Evolutionary conservation across 1,284 basidiomycete species (phyloP), one percentile per base, ranked within the genome.

Genomic region (Ceratobasidium sp.): DNA sequence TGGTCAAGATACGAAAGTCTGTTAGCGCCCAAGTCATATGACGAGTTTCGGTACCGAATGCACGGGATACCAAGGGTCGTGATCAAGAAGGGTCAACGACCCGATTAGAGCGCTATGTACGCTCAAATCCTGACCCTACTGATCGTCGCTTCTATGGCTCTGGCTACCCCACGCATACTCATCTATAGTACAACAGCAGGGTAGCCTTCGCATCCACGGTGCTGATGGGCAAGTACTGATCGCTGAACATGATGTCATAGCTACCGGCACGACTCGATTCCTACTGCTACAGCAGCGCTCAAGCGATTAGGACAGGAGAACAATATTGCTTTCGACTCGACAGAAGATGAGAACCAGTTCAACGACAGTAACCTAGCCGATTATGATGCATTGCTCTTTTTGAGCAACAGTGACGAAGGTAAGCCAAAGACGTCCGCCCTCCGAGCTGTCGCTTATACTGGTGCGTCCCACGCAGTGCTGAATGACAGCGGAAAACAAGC

Each of bases 211-310:
- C 15, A 20, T 33, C 44, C 20, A 9, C 10, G 28, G 26, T 23
- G 18, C 64, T 60, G 68, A 56, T 23, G 28, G 13, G 10, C n/a
- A 10, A n/a, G 13, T 15, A 33, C 46, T 69, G 28, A 64, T 42
- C 33, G 4, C 42, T 69, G 15, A 20, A 15, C 7, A 40, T 69
- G 49, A 69, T 55, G 67, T 68, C 83, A 53, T 60, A 77, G 86
- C 20, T 92, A 88, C 82, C 86, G 92, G 70, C 94, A 95, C 84
- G 93, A 94, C 82, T 93, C 92, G 2, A 95, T 95, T 78, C 93
- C 93, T 0, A 91, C 90, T 1, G 91, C 91, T 28, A 89, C 91
- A 51, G 84, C 88, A 56, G 90, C 91, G 0, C 87, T 95, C 64
- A 84, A 86, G 33, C 80, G 84, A 0, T 85, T 89, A 5, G 88